These are phyloP conservation scores for Cryphonectria parasitica DNA, from an alignment of 2,329 filamentous ascomycete genomes.

Conservation along the genomic window DNA sequence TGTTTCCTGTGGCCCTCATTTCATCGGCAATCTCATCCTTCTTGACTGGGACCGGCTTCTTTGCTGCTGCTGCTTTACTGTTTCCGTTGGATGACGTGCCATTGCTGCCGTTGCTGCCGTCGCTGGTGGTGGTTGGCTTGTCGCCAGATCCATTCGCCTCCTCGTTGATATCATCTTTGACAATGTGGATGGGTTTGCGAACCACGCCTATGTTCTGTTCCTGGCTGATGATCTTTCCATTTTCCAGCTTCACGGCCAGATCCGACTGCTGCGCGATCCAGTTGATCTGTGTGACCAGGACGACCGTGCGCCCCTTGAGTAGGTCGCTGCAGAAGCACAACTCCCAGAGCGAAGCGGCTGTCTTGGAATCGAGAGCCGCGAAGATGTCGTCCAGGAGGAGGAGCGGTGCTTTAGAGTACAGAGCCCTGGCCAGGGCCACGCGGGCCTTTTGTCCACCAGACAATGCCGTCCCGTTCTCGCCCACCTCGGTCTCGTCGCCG, in stretches of 20 bases:
- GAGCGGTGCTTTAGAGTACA: slow-evolving; percentile 60
- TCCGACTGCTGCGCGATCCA: slow-evolving; percentile 58
- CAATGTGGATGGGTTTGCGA: slow-evolving; percentile 49
- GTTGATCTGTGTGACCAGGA: slow-evolving; percentile 61
- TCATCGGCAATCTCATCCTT: slow-evolving; percentile 53
- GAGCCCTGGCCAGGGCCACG: slow-evolving; percentile 58
- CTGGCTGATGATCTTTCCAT: slow-evolving; percentile 45
- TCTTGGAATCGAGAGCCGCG: slow-evolving; percentile 63
- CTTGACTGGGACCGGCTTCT: slow-evolving; percentile 44
- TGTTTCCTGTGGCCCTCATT: slow-evolving; percentile 50
- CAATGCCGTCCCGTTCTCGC: slow-evolving; percentile 58
- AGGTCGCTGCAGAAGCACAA: slow-evolving; percentile 61
- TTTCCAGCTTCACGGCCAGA: slow-evolving; percentile 50
- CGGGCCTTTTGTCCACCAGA: slow-evolving; percentile 62
- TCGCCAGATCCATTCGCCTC: slow-evolving; percentile 26
- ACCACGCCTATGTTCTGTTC: slow-evolving; percentile 52
- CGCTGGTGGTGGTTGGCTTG: slow-evolving; percentile 22
- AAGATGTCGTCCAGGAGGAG: slow-evolving; percentile 64
- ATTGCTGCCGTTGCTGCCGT: slow-evolving; percentile 33
- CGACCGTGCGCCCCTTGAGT: slow-evolving; percentile 56
- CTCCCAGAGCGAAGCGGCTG: slow-evolving; percentile 59
- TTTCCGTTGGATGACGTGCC: slow-evolving; percentile 32
- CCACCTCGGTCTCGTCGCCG: slow-evolving; percentile 56
- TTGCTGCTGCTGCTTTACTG: slow-evolving; percentile 37
- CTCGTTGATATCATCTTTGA: slow-evolving; percentile 41